A percentile compares a stretch with the other conserved stretches of the same genome.
Conservation (phyloP, 129 eudicot species). For the Chrysanthemum lavandulifolium region DNA sequence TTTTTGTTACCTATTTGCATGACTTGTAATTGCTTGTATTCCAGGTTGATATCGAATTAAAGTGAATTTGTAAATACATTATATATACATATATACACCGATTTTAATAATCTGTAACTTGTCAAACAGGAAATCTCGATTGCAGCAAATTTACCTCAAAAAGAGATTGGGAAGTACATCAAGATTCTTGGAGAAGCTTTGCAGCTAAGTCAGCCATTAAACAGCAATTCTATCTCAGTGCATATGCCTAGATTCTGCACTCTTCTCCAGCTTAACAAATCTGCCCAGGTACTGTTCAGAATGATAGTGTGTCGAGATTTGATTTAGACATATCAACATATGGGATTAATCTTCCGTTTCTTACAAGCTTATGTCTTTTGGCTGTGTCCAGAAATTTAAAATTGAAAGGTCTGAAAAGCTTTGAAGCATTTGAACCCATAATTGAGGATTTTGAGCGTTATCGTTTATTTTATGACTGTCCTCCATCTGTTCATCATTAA, state of each 20-base stretch:
- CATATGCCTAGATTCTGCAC: slow-evolving; percentile 99
- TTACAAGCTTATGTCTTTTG: no score
- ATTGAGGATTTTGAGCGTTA: no score
- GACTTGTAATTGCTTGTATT: slow-evolving; percentile 1
- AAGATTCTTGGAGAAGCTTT: slow-evolving; percentile 99
- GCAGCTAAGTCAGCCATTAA: slow-evolving; percentile 94
- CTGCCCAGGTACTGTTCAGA: slow-evolving; percentile 75
- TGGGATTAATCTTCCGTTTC: background rate
- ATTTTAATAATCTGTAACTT: slow-evolving; percentile 6
- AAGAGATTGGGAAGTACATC: slow-evolving; percentile 97
- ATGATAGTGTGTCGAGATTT: background rate
- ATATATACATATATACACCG: no score
- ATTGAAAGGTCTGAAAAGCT: no score
- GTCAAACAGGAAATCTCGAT: slow-evolving; percentile 81
- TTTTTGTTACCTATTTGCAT: background rate
- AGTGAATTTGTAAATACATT: background rate
- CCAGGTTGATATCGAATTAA: background rate
- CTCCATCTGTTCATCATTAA: no score
- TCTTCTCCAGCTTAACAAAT: slow-evolving; percentile 96
- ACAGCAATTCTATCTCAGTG: slow-evolving; percentile 97
- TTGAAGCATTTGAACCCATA: no score
- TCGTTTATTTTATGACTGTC: no score
- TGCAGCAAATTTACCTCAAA: slow-evolving; percentile 97
- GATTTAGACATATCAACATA: background rate
- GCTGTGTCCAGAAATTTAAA: no score